Evolutionary conservation across 2,329 filamentous ascomycete genomes (phyloP).

Genomic region (Tolypocladium tundrense): DNA sequence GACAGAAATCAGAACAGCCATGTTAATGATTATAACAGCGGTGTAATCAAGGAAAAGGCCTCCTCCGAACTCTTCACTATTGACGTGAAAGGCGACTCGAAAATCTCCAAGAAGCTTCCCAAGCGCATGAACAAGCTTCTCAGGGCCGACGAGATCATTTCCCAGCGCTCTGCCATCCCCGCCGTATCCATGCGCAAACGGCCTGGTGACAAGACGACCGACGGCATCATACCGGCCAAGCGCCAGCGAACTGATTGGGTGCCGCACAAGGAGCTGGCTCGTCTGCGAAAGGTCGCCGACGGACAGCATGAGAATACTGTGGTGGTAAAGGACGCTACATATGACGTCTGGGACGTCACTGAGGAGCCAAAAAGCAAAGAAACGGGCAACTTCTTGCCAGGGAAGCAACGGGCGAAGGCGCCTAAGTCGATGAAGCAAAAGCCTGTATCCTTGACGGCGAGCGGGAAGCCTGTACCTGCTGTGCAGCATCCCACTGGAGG

Average conservation of each 20-base stretch:
- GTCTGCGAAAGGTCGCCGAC: conserved; percentile 70
- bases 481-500: conserved; percentile 71
- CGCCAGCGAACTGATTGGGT: conserved; percentile 69
- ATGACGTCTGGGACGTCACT: conserved; percentile 67
- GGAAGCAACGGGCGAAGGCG: conserved; percentile 54
- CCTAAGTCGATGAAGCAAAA: conserved; percentile 67
- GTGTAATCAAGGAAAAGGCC: conserved; percentile 72
- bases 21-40: conserved; percentile 40
- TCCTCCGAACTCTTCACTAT: conserved; percentile 78
- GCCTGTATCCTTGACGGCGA: conserved; percentile 73
- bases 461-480: conserved; percentile 67
- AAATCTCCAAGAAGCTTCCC: conserved; percentile 53
- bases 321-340: conserved; percentile 50
- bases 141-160: conserved; percentile 86
- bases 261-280: conserved; percentile 70
- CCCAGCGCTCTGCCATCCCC: conserved; percentile 70
- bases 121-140: conserved; percentile 65
- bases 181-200: conserved; percentile 74
- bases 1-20: not conserved
- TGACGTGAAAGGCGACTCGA: conserved; percentile 62
- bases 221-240: conserved; percentile 67
- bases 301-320: conserved; percentile 50
- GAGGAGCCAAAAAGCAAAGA: conserved; percentile 26
- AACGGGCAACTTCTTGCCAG: conserved; percentile 50
- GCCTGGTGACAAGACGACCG: conserved; percentile 54